Percentiles rank a stretch among this genome's conserved stretches.
Conservation (phyloP, 805 yeast species). For the Suhomyces tanzawaensis region DNA sequence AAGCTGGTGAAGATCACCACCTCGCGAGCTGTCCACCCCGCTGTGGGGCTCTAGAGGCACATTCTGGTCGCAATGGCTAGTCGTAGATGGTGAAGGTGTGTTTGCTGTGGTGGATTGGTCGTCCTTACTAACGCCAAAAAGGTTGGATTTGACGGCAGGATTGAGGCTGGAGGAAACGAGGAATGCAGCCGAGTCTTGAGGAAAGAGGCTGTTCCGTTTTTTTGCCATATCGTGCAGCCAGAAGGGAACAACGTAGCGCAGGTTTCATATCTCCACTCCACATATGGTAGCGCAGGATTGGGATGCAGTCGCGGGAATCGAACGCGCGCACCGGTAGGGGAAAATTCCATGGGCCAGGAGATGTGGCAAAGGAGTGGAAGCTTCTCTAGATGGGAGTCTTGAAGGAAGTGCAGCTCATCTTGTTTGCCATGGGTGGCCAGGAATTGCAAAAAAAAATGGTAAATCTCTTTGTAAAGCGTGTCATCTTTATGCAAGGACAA, state of each 20-base stretch:
- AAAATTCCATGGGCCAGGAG: too few relatives aligned
- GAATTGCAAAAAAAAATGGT: constrained; percentile 64
- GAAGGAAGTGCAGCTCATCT: too few relatives aligned
- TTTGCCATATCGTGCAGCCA: too few relatives aligned
- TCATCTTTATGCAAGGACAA: constrained; percentile 99
- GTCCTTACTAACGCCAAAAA: constrained; percentile 9
- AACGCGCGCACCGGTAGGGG: too few relatives aligned
- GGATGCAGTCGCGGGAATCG: too few relatives aligned
- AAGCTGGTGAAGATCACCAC: constrained; percentile 13
- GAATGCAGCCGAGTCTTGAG: constrained; percentile 9
- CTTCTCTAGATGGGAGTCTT: too few relatives aligned
- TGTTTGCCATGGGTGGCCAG: too few relatives aligned
- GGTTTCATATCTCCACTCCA: too few relatives aligned
- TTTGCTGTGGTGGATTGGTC: neutral
- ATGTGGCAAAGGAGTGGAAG: too few relatives aligned
- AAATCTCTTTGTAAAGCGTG: constrained; percentile 99
- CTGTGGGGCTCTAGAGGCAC: neutral
- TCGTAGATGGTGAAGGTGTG: neutral
- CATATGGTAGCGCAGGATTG: too few relatives aligned
- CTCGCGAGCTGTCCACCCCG: constrained; percentile 10
- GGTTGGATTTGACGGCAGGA: constrained; percentile 5
- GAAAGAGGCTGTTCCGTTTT: constrained; percentile 12
- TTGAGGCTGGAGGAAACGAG: neutral
- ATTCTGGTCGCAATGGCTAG: neutral
- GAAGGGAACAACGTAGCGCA: too few relatives aligned